Evolutionary conservation across 352 stramenopile genomes (phyloP), one percentile per base, ranked within the genome.

Genomic region (Phytophthora pluvialis): DNA sequence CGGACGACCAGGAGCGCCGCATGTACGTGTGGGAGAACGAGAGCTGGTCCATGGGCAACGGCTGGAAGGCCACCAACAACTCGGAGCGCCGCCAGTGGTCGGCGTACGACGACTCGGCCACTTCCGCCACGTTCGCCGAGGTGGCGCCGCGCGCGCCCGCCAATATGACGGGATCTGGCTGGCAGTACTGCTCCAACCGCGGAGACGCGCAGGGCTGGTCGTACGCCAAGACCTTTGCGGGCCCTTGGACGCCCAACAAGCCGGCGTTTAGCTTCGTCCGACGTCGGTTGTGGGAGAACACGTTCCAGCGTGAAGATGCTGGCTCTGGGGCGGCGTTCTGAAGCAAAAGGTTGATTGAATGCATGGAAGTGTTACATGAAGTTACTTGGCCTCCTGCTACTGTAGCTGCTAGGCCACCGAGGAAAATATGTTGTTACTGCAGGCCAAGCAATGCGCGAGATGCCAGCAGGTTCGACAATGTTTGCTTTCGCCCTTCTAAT

Each of bases 261-360:
- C 73, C 72, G 36, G 52, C 73, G 3, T 72, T 84, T 40, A 81
- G 71, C 67, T 86, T 89, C 48, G 83, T 89, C 26, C 73, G 85
- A 47, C 85, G 85, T 13, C 83, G 86, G 2, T 29, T 90, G 33
- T 94, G 83, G 83, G 80, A 92, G 49, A 91, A 91, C 66, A 82
- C 74, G 28, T 90, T 80, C 58, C 67, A 51, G 29, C 63, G 64
- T 4, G 35, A 67, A 38, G 54, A 38, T 26, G 2, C 21, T 2
- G 49, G 28, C 44, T 39, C 46, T 1, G 64, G 43, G 1, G 48
- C 56, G 1, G 63, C 73, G 56, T 80, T 71, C 47, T 81, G 67
- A 69, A 47, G 11, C 6, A 16, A 13, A 40, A 35, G 29, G n/a
- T 47, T 51, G 31, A 52, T 44, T 53, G 25, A 56, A 56, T 66